A percentile compares a stretch with the other conserved stretches of the same genome.
These are phyloP conservation scores for Eragrostis curvula DNA, from an alignment of 176 grass and related monocot species.

Conservation along the genomic window DNA sequence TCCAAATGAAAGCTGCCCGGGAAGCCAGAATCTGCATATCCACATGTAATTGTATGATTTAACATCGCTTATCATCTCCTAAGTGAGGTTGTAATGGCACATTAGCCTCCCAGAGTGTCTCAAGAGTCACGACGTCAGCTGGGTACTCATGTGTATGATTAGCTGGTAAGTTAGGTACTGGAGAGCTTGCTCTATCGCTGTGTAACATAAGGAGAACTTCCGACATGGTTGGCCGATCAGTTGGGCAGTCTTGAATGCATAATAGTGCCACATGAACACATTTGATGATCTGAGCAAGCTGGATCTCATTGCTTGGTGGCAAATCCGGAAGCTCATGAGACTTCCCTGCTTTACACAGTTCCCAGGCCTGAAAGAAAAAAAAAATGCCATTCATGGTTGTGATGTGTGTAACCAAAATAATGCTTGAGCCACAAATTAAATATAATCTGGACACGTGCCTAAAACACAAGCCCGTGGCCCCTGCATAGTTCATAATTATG, in stretches of 20 bases:
- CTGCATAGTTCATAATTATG: too few species aligned
- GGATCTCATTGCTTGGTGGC: not conserved
- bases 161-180: not conserved
- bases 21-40: not conserved
- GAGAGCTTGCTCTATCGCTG: not conserved
- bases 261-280: slow-evolving; percentile 25
- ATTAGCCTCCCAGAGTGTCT: slow-evolving; percentile 1
- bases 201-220: slow-evolving; percentile 16
- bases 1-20: not conserved
- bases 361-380: slow-evolving; percentile 32
- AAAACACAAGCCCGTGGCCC: too few species aligned
- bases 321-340: not conserved
- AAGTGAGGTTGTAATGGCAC: too few species aligned
- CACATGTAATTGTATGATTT: not conserved
- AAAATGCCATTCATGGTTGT: not conserved
- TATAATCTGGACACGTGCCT: too few species aligned
- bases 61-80: not conserved
- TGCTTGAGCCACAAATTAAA: not conserved
- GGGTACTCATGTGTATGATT: not conserved
- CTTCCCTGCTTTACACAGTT: slow-evolving; percentile 24
- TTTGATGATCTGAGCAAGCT: slow-evolving; percentile 14
- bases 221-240: slow-evolving; percentile 12
- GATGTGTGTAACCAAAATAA: not conserved
- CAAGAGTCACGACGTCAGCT: not conserved
- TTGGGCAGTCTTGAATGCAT: slow-evolving; percentile 21